These are phyloP conservation scores for Lumnitzera littorea DNA, from an alignment of 345 rosid species.

Conservation along the genomic window DNA sequence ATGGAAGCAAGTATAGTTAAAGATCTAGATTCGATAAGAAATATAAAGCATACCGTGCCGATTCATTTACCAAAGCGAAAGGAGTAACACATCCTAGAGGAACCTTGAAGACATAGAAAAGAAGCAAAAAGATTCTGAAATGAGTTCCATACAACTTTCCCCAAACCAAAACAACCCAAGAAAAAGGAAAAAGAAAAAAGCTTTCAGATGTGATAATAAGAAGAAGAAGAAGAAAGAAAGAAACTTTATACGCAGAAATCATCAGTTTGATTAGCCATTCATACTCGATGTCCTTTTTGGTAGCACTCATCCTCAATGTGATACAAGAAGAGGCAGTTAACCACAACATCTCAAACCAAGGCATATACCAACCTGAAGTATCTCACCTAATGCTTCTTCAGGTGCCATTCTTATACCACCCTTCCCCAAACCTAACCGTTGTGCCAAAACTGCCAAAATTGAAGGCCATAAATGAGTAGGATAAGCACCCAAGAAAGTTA, in stretches of 20 bases:
- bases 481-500: slow-evolving; percentile 17
- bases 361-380: slow-evolving; percentile 57
- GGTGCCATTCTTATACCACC: slow-evolving; percentile 95
- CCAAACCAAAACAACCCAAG: no score
- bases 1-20: no score
- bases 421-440: slow-evolving; percentile 93
- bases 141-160: not conserved
- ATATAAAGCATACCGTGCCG: not conserved
- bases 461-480: slow-evolving; percentile 23
- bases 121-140: not conserved
- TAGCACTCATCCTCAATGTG: no score
- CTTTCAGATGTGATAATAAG: no score
- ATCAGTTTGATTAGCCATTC: slow-evolving; percentile 53
- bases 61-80: no score
- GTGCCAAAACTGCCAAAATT: slow-evolving; percentile 69
- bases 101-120: not conserved
- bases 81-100: no score
- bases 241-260: not conserved
- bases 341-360: not conserved
- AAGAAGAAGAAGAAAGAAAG: not conserved
- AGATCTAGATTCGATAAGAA: not conserved
- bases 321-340: no score
- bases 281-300: not conserved
- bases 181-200: not conserved
- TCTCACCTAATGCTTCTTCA: slow-evolving; percentile 71